Base-by-base conservation (phyloP, 176 grass and related monocot species). In the Juncus effusus region DNA sequence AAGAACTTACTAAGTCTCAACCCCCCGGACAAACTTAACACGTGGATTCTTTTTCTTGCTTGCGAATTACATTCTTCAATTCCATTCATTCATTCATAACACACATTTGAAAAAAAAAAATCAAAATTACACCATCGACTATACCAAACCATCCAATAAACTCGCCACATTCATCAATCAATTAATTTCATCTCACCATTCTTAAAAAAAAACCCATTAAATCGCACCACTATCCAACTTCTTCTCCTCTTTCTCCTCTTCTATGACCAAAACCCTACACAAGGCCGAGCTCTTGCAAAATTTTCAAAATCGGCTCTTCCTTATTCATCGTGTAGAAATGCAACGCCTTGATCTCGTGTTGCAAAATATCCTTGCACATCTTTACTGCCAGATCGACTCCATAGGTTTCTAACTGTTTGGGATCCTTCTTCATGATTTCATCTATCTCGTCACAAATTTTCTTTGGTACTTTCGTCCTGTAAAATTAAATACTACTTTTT, bases 301-400 rank as follows among this genome's bases (percentile, higher is more conserved):
- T 63, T 9, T 62, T n/a, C 54, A 78, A 42, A 10, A 63, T 51
- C 64, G 75, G 75, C 35, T 78, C 64, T 54, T 78, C 75, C 6
- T 63, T 51, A 36, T 78, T 78, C 75, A 78, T 78, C 7, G 75
- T 78, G 45, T 78, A 78, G 16, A 78, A 78, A 42, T 78, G 75
- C 19, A 77, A 54, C 49, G 54, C 64, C 41, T 54, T 78, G 16
- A 69, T 69, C 7, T 63, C 75, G 6, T 1, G 36, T 59, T 10
- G 12, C 39, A 78, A 56, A 41, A 78, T 78, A 51, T 78, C 41
- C 42, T 51, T 6, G 12, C 64, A 78, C 75, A 78, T 78, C 40
- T 78, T 7, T 49, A 63, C 58, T 59, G 75, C 52, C 62, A 78
- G 41, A 14, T 78, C 64, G 12, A 78, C 28, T 3, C 75, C 75